Percentiles rank a stretch among this genome's conserved stretches.
These are phyloP conservation scores for Trametes coccinea DNA, from an alignment of 768 basidiomycete species.

Conservation along the genomic window DNA sequence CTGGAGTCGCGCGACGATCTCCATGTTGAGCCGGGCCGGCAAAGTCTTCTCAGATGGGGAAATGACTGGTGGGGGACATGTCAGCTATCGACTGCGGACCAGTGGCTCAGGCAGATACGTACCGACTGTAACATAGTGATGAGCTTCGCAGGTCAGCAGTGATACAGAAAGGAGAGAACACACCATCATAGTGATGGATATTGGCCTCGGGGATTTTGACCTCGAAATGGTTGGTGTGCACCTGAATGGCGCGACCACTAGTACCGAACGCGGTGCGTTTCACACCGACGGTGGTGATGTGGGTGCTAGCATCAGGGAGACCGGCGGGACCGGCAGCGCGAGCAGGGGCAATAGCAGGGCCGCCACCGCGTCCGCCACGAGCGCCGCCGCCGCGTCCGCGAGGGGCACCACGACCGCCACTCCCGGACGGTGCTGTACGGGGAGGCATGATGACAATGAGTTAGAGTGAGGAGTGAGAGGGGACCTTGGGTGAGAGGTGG, in stretches of 20 bases:
- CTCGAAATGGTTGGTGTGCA: conserved; percentile 63
- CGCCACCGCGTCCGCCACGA: background rate
- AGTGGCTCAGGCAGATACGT: conserved; percentile 17
- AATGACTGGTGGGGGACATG: conserved; percentile 47
- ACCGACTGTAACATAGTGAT: conserved; percentile 20
- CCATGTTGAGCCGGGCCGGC: conserved; percentile 68
- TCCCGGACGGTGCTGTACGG: conserved; percentile 22
- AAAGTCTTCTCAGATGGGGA: conserved; percentile 66
- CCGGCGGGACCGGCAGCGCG: conserved; percentile 24
- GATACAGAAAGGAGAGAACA: conserved; percentile 24
- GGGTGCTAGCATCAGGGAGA: conserved; percentile 37
- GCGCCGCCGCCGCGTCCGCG: conserved; percentile 25
- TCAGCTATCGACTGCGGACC: conserved; percentile 8
- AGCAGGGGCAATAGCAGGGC: conserved; percentile 18
- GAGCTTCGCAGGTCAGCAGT: background rate
- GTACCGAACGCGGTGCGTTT: conserved; percentile 65
- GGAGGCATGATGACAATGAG: conserved; percentile 23
- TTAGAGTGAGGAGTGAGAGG: background rate
- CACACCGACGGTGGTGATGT: conserved; percentile 62
- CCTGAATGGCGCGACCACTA: conserved; percentile 46
- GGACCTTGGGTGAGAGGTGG: background rate
- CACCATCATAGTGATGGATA: conserved; percentile 82
- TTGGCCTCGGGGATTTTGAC: conserved; percentile 59
- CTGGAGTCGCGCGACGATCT: conserved; percentile 67
- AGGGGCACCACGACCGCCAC: conserved; percentile 17